Percentiles rank a stretch among this genome's conserved stretches.
Evolutionary conservation across 2,329 filamentous ascomycete species (phyloP).

Genomic region (Aspergillus sp.): DNA sequence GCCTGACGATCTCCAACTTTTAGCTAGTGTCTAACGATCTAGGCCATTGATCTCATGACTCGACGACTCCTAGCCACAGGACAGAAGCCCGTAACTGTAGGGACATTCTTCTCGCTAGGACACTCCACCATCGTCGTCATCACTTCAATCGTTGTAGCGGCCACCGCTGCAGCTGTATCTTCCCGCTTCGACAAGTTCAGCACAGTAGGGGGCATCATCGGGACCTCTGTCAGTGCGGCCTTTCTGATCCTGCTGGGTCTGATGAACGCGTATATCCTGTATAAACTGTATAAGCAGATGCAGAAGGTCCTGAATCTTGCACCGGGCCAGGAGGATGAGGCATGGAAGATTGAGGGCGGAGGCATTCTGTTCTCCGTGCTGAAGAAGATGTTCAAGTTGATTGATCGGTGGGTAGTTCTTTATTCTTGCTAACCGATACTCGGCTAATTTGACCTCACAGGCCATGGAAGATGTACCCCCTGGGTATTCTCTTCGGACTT

Average conservation of each 20-base stretch:
- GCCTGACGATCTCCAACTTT: neutral
- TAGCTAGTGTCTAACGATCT: neutral
- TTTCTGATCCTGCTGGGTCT: constrained; percentile 80
- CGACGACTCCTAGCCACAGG: constrained; percentile 81
- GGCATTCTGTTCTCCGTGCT: constrained; percentile 74
- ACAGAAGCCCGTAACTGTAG: constrained; percentile 84
- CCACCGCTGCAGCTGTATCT: constrained; percentile 79
- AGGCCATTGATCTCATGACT: constrained; percentile 93
- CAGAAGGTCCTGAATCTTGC: constrained; percentile 56
- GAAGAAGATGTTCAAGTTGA: constrained; percentile 72
- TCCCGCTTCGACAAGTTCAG: constrained; percentile 78
- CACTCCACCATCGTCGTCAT: constrained; percentile 91
- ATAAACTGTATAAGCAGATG: constrained; percentile 71
- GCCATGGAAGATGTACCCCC: constrained; percentile 91
- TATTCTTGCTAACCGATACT: too few relatives aligned
- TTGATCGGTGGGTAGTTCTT: constrained; percentile 47
- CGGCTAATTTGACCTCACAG: constrained; percentile 20
- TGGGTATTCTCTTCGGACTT: constrained; percentile 84
- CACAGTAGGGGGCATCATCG: constrained; percentile 81
- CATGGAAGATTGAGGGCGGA: constrained; percentile 71
- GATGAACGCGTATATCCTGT: constrained; percentile 84
- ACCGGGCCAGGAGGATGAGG: constrained; percentile 48
- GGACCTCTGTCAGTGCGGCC: constrained; percentile 78
- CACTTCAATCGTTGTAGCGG: constrained; percentile 88
- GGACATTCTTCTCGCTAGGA: constrained; percentile 90